These are phyloP conservation scores for Grigorovia jiainica DNA, from an alignment of 805 yeast genomes.

Conservation along the genomic window DNA sequence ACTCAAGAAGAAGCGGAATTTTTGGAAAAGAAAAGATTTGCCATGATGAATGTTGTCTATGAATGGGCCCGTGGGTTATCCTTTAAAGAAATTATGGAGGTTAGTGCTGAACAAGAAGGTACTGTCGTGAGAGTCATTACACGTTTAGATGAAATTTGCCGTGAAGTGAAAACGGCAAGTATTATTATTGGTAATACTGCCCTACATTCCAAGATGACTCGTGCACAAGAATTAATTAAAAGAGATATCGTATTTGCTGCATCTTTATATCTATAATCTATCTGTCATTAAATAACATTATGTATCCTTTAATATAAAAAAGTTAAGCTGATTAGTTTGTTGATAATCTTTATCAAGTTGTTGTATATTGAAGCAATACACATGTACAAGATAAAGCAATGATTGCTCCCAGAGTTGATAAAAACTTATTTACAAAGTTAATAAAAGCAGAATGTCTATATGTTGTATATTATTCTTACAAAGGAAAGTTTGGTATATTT, in stretches of 20 bases:
- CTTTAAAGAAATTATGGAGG: conserved; percentile 81
- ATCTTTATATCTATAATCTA: conserved; percentile 60
- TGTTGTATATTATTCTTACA: too few species aligned
- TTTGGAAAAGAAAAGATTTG: conserved; percentile 75
- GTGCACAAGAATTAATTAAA: conserved; percentile 89
- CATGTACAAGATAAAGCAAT: too few species aligned
- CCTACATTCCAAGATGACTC: conserved; percentile 81
- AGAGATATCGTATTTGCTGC: conserved; percentile 98
- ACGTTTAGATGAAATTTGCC: conserved; percentile 86
- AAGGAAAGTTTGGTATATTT: too few species aligned
- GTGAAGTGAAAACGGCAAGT: conserved; percentile 90
- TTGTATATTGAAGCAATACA: too few species aligned
- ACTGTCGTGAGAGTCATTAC: conserved; percentile 94
- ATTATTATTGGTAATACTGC: conserved; percentile 87
- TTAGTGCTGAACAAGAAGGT: conserved; percentile 89
- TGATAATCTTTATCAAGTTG: too few species aligned
- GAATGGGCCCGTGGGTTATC: conserved; percentile 97
- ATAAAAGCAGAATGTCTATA: too few species aligned
- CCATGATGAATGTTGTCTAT: conserved; percentile 85
- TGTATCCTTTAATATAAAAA: too few species aligned
- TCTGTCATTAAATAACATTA: too few species aligned
- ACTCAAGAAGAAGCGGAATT: conserved; percentile 83
- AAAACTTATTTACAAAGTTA: too few species aligned
- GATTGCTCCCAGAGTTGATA: too few species aligned
- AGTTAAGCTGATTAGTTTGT: too few species aligned